Base-by-base conservation (phyloP, 371 early-diverging fungal species). In the Syncephalastrum monosporum region DNA sequence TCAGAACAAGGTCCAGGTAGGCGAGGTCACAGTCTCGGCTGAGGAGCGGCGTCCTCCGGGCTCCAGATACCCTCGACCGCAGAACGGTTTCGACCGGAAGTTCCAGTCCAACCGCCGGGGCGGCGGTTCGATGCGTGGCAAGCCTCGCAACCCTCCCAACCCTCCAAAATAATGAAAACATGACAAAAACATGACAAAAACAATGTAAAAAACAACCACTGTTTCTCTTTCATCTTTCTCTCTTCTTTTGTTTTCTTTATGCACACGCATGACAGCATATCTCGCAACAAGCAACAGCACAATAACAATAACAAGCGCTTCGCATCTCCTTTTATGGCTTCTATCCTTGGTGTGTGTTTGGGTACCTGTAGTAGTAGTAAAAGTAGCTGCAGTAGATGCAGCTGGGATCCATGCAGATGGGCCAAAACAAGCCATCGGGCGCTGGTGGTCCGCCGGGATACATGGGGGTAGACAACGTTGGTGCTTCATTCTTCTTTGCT, bases 31-130 rank as follows among this genome's bases (percentile, higher is more conserved):
- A 15, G 75, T 74, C 1, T 42, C 68, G 19, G 75, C 73, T 12
- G 79, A 78, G 58, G 79, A 78, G 53, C 75, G 79, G 47, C 73
- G 75, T 47, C 17, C 49, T 12, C 48, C 54, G 38, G 50, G 48
- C 50, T 42, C 49, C 44, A 59, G 45, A 44, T 15, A 33, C n/a
- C 59, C 59, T 24, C 61, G 56, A 38, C 59, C 51, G 21, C 43
- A 23, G 12, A 58, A 58, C 42, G 54, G 53, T 19, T 58, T 42
- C 42, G 64, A 64, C 13, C 64, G 64, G 19, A 56, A 51, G 41
- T 50, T 45, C 49, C 59, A 54, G 16, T 23, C 33, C 24, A 57
- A 57, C 43, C 58, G 64, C 21, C 59, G 64, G 15, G 63, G 63
- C 15, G 59, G 64, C 15, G 64, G 64, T 10, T 43, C 57, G 8